Evolutionary conservation across 2,329 filamentous ascomycete genomes (phyloP), one percentile per base, ranked within the genome.

Genomic region (Colletotrichum sp.): DNA sequence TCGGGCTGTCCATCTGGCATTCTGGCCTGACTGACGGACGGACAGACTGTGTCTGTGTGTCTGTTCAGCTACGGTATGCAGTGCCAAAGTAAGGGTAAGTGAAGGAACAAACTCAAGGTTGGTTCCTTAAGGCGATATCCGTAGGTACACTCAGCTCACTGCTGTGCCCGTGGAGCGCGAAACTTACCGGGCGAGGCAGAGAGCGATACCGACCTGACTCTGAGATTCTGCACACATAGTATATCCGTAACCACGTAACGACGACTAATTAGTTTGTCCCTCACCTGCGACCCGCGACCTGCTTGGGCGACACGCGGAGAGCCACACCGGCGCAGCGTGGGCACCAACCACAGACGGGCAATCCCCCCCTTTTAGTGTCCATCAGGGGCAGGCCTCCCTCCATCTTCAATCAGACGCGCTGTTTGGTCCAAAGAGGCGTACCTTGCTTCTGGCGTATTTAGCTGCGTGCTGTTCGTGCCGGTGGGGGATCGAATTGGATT

Each of bases 401-500:
- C 62, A 68, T 68, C 58, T 68, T 69, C 63, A 73, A 75, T 73
- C 73, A 38, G 58, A 68, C 69, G 69, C 56, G 38, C 48, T 75
- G 58, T 73, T 73, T 75, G 63, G 73, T 24, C 56, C 32, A 67
- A 43, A 32, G 16, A 69, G 63, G 69, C 59, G 69, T 68, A 28
- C 69, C 69, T 75, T 75, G 73, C 73, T 63, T 73, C 62, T 38
- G 34, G 38, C 38, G 32, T 43, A 56, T 21, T 73, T 56, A 73
- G 69, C 63, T 36, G 63, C 62, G 58, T 58, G 58, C 59, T 59
- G 48, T 69, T 63, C 63, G 63, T 58, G 63, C 38, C 28, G 69
- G 56, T 58, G 73, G 58, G 69, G 58, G 69, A 69, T 68, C 63
- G 69, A 59, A 64, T 64, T 68, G 69, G 59, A 75, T 75, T 75